These are phyloP conservation scores for Sutorius eximius DNA, from an alignment of 1,284 basidiomycete genomes.

Conservation along the genomic window DNA sequence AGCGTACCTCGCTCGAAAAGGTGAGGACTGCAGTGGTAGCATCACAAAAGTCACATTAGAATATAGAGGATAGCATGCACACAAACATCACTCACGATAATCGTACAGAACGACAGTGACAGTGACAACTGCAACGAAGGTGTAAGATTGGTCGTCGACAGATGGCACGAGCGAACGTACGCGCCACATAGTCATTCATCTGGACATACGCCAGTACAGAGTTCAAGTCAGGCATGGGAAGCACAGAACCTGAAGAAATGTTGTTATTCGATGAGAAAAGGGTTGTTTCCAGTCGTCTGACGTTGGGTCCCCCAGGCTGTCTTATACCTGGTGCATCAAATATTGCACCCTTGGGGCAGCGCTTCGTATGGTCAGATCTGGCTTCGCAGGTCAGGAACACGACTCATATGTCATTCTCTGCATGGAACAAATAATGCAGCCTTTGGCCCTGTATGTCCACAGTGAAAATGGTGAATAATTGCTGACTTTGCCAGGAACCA, in stretches of 20 bases:
- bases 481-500: too few relatives aligned
- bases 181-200: neutral
- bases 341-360: neutral
- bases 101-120: conserved; percentile 12
- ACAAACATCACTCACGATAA: conserved; percentile 8
- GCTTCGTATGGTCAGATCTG: neutral
- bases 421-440: too few relatives aligned
- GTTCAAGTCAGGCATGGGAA: conserved; percentile 2
- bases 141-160: neutral
- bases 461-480: too few relatives aligned
- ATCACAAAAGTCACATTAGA: neutral
- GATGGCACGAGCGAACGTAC: neutral
- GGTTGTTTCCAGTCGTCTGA: neutral
- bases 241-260: too few relatives aligned
- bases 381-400: neutral
- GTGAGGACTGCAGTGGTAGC: conserved; percentile 3
- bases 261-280: neutral
- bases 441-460: too few relatives aligned
- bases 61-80: neutral
- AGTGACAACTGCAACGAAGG: neutral
- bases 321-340: neutral
- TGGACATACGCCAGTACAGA: neutral
- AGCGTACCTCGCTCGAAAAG: conserved; percentile 6
- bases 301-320: neutral
- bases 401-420: neutral